Evolutionary conservation across 179 eudicot species (phyloP).

Genomic region (Sideroxylon spinosum): DNA sequence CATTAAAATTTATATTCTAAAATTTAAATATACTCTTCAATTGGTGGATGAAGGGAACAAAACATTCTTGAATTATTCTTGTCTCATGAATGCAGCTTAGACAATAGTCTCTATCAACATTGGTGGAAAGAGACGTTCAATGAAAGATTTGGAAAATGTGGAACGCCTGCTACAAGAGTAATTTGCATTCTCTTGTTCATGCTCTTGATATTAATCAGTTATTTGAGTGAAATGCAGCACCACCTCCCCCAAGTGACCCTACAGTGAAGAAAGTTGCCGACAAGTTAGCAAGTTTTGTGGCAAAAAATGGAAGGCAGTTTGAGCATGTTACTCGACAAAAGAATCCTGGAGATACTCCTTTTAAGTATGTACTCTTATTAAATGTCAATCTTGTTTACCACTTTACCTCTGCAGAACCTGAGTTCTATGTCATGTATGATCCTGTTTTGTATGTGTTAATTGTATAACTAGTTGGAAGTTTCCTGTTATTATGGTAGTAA

Average conservation of each 20-base stretch:
- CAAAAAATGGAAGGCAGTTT: constrained; percentile 90
- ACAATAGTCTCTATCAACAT: constrained; percentile 50
- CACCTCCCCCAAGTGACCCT: constrained; percentile 85
- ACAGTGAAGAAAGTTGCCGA: constrained; percentile 94
- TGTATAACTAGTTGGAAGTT: background rate
- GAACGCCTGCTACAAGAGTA: constrained; percentile 90
- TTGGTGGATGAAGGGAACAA: constrained; percentile 42
- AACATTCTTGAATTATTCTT: constrained; percentile 58
- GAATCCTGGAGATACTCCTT: constrained; percentile 97
- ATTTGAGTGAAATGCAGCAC: constrained; percentile 99
- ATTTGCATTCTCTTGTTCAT: constrained; percentile 85
- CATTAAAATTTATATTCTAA: background rate
- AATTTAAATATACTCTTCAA: constrained; percentile 12
- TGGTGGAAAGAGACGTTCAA: constrained; percentile 78
- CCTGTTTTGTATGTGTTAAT: background rate
- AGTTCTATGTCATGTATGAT: background rate
- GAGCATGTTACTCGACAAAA: constrained; percentile 91
- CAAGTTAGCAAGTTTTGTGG: constrained; percentile 94
- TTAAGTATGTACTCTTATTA: constrained; percentile 47
- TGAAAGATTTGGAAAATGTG: constrained; percentile 84
- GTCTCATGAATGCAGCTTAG: constrained; percentile 88
- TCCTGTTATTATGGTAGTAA: background rate
- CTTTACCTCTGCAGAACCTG: background rate
- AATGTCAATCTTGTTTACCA: background rate
- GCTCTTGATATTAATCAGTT: constrained; percentile 94